Base-by-base conservation (phyloP, 2,329 filamentous ascomycete genomes). In the Claviceps sp. region DNA sequence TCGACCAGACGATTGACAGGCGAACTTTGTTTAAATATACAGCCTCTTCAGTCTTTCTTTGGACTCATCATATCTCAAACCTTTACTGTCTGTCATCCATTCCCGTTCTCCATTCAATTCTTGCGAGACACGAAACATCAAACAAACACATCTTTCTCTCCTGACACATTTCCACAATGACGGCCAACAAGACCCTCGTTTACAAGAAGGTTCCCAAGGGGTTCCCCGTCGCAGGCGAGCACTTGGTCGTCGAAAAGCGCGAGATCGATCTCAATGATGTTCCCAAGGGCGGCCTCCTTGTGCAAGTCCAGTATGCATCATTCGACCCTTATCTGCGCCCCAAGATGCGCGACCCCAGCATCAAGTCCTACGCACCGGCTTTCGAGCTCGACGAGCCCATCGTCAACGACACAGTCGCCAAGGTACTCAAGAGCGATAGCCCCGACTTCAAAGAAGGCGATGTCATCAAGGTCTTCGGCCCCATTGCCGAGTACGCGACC, bases 241-340 rank as follows among this genome's bases (percentile, higher is more conserved):
- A 94, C 66, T 72, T 95, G 52, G 70, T 68, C 22, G 64, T 89
- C 54, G 84, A 93, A 67, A 68, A 76, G 57, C 76, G 77, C 54
- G 74, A 79, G 19, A 82, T 90, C 57, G 86, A 93, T 64, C 68
- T 82, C 58, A 70, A 80, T 24, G 72, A 77, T 49, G 65, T 77
- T 5, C 76, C 81, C 30, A 75, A 81, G 24, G 65, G 77, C 45
- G 84, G 85, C 56, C 83, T 88, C 42, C 66, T 94, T 48, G 70
- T 84, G 57, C 79, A 88, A 70, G 78, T 85, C 59, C 77, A 84
- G 61, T 88, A 85, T 66, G 74, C 82, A 57, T 90, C 86, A 42
- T 85, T 85, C 70, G 89, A 95, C 67, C 89, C 89, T 2, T 95
- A 94, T 72, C 81, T 87, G 73, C 85, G 89, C 53, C 85, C 85